Conservation (phyloP, 2,329 filamentous ascomycete genomes). For the Phialophora verrucosa region DNA sequence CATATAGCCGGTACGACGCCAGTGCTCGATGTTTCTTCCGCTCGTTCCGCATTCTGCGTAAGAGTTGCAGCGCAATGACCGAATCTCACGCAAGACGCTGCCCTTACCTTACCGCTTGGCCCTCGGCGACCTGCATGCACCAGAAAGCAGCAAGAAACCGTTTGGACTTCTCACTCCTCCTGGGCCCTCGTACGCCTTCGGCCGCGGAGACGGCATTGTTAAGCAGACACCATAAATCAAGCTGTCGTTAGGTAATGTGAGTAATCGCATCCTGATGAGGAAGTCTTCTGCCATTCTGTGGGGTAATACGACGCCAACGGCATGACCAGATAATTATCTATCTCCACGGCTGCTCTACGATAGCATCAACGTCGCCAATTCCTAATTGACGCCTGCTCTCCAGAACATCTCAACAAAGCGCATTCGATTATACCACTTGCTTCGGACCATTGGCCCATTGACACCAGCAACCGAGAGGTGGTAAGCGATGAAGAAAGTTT, state of each 20-base stretch:
- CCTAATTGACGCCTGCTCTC: background rate
- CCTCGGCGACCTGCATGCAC: background rate
- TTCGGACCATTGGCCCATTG: background rate
- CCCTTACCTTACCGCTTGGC: background rate
- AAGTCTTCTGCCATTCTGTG: conserved; percentile 3
- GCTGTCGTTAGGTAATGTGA: conserved; percentile 3
- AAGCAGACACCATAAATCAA: background rate
- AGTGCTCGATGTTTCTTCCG: background rate
- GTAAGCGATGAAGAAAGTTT: conserved; percentile 33
- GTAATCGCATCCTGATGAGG: conserved; percentile 17
- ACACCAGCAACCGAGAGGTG: background rate
- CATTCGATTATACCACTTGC: background rate
- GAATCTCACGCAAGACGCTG: background rate
- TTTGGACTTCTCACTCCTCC: background rate
- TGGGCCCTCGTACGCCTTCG: background rate
- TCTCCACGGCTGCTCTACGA: background rate
- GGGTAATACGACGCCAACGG: background rate
- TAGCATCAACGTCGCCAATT: background rate
- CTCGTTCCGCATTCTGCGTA: background rate
- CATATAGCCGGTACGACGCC: background rate
- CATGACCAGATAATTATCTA: background rate
- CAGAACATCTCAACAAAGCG: background rate
- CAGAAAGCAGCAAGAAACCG: background rate
- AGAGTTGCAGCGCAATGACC: background rate
- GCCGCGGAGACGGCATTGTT: conserved; percentile 1